These are phyloP conservation scores for Tulasnella sp. DNA, from an alignment of 768 basidiomycete genomes.

Conservation along the genomic window DNA sequence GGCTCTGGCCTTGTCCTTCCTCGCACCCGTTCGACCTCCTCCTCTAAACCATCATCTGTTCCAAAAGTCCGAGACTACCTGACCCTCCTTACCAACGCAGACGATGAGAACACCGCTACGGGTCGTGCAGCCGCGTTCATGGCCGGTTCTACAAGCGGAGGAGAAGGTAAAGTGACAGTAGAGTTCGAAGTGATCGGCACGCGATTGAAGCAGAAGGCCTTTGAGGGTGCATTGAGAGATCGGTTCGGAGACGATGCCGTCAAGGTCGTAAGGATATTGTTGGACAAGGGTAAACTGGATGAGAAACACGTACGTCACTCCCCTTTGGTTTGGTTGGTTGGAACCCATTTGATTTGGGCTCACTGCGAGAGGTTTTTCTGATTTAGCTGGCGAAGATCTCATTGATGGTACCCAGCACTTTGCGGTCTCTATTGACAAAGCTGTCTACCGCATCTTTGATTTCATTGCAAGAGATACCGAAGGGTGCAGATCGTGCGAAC, in stretches of 20 bases:
- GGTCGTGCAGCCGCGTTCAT: conserved; percentile 64
- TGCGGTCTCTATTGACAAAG: conserved; percentile 66
- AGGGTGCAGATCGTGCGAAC: conserved; percentile 71
- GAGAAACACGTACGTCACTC: conserved; percentile 69
- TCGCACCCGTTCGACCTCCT: not conserved
- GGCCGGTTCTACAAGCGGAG: conserved; percentile 35
- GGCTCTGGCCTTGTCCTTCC: conserved; percentile 14
- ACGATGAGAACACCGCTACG: conserved; percentile 69
- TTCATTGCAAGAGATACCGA: conserved; percentile 87
- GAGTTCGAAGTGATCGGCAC: conserved; percentile 66
- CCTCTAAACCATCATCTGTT: conserved; percentile 45
- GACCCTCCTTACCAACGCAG: conserved; percentile 57
- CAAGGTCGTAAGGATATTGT: conserved; percentile 64
- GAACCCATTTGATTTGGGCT: too few relatives aligned
- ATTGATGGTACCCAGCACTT: conserved; percentile 85
- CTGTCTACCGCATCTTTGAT: conserved; percentile 75
- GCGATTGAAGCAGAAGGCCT: conserved; percentile 54
- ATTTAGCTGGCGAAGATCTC: conserved; percentile 79
- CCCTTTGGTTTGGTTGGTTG: too few relatives aligned
- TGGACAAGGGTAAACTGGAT: conserved; percentile 82
- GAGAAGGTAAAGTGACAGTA: conserved; percentile 49
- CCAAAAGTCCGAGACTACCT: conserved; percentile 68
- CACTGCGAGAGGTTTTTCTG: too few relatives aligned
- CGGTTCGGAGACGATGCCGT: conserved; percentile 76
- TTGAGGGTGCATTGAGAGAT: conserved; percentile 73